These are phyloP conservation scores for Brassica cretica DNA, from an alignment of 345 rosid genomes.

Conservation along the genomic window DNA sequence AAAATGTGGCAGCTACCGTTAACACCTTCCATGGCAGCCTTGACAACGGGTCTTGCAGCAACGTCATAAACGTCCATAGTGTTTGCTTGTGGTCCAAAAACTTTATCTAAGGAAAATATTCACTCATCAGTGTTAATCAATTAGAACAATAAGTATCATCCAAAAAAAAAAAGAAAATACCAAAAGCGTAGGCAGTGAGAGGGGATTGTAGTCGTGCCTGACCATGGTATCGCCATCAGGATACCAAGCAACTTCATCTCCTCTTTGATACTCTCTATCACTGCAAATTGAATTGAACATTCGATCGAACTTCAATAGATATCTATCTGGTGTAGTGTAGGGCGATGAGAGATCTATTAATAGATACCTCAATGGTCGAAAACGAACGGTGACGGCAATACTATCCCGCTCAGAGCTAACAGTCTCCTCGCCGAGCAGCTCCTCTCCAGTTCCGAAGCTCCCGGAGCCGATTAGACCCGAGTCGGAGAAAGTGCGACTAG, in stretches of 20 bases:
- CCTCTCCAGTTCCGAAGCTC: conserved; percentile 56
- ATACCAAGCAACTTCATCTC: conserved; percentile 96
- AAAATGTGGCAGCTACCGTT: conserved; percentile 72
- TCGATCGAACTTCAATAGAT: neutral
- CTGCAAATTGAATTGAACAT: conserved; percentile 44
- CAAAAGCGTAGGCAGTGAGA: conserved; percentile 86
- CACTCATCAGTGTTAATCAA: neutral
- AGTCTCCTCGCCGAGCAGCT: conserved; percentile 58
- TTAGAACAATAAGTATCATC: neutral
- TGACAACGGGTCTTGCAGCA: conserved; percentile 94
- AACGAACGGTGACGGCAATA: conserved; percentile 95
- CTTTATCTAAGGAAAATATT: conserved; percentile 59
- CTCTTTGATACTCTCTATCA: conserved; percentile 89
- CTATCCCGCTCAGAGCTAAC: conserved; percentile 80
- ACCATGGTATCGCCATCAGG: conserved; percentile 95
- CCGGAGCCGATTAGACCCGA: conserved; percentile 45
- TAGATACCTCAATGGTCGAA: conserved; percentile 84
- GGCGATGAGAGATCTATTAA: conserved; percentile 29
- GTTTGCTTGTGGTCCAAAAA: conserved; percentile 76
- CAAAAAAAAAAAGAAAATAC: conserved; percentile 34
- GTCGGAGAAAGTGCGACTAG: conserved; percentile 65
- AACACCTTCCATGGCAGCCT: conserved; percentile 98
- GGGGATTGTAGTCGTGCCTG: conserved; percentile 79
- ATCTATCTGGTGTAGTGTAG: conserved; percentile 39
- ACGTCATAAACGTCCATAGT: conserved; percentile 88